These are phyloP conservation scores for Chiua virens DNA, from an alignment of 768 basidiomycete genomes.

Conservation along the genomic window DNA sequence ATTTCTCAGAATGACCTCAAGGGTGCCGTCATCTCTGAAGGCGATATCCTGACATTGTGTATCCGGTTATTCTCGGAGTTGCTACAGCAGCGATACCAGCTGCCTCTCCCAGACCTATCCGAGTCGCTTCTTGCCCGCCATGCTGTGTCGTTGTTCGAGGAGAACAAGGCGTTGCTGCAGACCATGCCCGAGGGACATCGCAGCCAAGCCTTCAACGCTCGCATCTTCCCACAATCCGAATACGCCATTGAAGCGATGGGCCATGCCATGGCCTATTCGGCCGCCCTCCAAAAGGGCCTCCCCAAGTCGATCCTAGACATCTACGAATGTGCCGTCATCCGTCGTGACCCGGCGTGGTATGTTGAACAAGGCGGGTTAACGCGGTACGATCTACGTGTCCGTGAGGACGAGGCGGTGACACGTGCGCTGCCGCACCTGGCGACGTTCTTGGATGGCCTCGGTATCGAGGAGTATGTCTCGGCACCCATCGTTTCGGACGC, in stretches of 20 bases:
- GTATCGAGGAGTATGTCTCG: too few relatives aligned
- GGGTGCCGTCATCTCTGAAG: conserved; percentile 61
- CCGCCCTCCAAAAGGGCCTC: conserved; percentile 44
- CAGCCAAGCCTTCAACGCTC: conserved; percentile 44
- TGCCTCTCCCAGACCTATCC: conserved; percentile 44
- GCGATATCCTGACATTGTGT: conserved; percentile 49
- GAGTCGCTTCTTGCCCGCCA: conserved; percentile 57
- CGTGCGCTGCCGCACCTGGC: conserved; percentile 45
- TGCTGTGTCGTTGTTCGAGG: conserved; percentile 44
- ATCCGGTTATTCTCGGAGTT: conserved; percentile 62
- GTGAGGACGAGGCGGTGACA: conserved; percentile 47
- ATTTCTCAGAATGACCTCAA: conserved; percentile 37
- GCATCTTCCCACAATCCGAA: conserved; percentile 57
- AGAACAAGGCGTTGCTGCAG: conserved; percentile 42
- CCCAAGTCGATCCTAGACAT: conserved; percentile 53
- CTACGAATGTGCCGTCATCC: conserved; percentile 53
- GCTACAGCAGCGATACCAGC: conserved; percentile 50
- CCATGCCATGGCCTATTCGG: conserved; percentile 60
- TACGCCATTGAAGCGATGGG: conserved; percentile 59
- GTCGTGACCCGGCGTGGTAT: conserved; percentile 60
- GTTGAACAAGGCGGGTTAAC: conserved; percentile 50
- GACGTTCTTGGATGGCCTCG: conserved; percentile 41
- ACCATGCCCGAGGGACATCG: conserved; percentile 30
- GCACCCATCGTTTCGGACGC: too few relatives aligned
- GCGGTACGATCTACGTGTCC: conserved; percentile 46